A percentile compares a stretch with the other conserved stretches of the same genome.
Evolutionary conservation across 2,329 filamentous ascomycete genomes (phyloP).

Genomic region (Rhinocladiella similis): DNA sequence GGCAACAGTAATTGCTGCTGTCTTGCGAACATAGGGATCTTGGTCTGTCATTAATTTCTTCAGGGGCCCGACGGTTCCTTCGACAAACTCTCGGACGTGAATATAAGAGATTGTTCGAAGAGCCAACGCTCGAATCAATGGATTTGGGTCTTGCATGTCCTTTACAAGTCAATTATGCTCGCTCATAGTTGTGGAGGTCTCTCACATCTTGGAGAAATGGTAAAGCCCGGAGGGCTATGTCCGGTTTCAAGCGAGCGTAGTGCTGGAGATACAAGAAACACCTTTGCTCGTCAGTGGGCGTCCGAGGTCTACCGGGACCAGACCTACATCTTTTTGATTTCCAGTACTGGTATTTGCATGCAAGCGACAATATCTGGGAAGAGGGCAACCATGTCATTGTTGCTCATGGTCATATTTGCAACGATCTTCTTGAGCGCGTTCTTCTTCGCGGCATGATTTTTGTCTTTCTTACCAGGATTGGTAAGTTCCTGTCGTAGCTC

Average conservation of each 20-base stretch:
- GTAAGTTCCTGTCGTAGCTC: constrained; percentile 94
- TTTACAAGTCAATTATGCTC: constrained; percentile 38
- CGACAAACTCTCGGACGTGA: constrained; percentile 92
- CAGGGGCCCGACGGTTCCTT: constrained; percentile 81
- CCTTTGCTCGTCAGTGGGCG: constrained; percentile 52
- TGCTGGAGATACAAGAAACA: constrained; percentile 98
- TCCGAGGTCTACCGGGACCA: neutral
- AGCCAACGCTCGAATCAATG: constrained; percentile 86
- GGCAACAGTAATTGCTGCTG: constrained; percentile 91
- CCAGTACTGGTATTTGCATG: constrained; percentile 91
- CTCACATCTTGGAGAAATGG: constrained; percentile 78
- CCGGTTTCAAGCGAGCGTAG: constrained; percentile 90
- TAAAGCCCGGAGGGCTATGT: constrained; percentile 89
- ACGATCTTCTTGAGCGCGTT: constrained; percentile 99
- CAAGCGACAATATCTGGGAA: constrained; percentile 94
- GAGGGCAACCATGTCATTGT: constrained; percentile 97
- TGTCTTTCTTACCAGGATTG: constrained; percentile 95
- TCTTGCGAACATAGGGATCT: constrained; percentile 97
- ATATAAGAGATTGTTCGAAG: constrained; percentile 96
- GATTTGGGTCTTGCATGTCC: constrained; percentile 93
- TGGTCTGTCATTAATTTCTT: constrained; percentile 79
- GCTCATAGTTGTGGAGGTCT: neutral
- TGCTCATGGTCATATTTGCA: constrained; percentile 99
- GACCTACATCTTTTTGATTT: constrained; percentile 97
- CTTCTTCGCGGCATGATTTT: constrained; percentile 93